Conservation (phyloP, 805 yeast species). For the Nakazawaea wickerhamii region DNA sequence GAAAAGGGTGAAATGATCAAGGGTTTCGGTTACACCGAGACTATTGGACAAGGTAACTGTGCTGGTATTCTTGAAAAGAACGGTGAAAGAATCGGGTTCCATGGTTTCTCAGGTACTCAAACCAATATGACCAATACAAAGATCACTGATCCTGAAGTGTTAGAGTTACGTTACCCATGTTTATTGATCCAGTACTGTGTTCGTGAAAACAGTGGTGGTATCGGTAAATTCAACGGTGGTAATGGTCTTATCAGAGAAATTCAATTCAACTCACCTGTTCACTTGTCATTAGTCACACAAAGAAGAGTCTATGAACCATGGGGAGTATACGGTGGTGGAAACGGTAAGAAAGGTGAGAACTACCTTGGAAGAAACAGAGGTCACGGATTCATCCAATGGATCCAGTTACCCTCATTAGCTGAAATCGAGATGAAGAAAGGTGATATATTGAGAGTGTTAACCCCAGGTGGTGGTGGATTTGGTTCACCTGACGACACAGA, state of each 20-base stretch:
- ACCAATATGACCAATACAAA: slow-evolving; percentile 46
- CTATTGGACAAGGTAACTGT: slow-evolving; percentile 43
- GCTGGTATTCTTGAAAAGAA: slow-evolving; percentile 20
- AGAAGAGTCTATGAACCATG: slow-evolving; percentile 46
- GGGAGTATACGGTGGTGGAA: slow-evolving; percentile 45
- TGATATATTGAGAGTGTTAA: slow-evolving; percentile 30
- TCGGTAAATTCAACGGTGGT: slow-evolving; percentile 39
- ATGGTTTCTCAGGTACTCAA: slow-evolving; percentile 41
- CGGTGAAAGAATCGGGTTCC: slow-evolving; percentile 20
- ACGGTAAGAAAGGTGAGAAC: slow-evolving; percentile 41
- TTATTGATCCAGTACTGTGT: slow-evolving; percentile 36
- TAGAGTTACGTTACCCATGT: slow-evolving; percentile 45
- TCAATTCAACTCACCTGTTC: slow-evolving; percentile 32
- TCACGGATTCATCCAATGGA: slow-evolving; percentile 24
- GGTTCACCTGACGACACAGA: slow-evolving; percentile 31
- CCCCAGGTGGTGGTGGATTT: slow-evolving; percentile 44
- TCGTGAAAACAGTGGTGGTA: slow-evolving; percentile 39
- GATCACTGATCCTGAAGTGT: slow-evolving; percentile 44
- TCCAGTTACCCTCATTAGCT: slow-evolving; percentile 30
- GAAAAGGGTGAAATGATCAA: slow-evolving; percentile 28
- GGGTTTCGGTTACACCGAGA: slow-evolving; percentile 45
- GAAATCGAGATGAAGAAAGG: slow-evolving; percentile 34
- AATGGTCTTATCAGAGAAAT: slow-evolving; percentile 45
- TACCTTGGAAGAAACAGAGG: slow-evolving; percentile 29
- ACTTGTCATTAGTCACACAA: slow-evolving; percentile 40